Evolutionary conservation across 2,329 filamentous ascomycete genomes (phyloP).

Genomic region (Trichoderma polysporum): DNA sequence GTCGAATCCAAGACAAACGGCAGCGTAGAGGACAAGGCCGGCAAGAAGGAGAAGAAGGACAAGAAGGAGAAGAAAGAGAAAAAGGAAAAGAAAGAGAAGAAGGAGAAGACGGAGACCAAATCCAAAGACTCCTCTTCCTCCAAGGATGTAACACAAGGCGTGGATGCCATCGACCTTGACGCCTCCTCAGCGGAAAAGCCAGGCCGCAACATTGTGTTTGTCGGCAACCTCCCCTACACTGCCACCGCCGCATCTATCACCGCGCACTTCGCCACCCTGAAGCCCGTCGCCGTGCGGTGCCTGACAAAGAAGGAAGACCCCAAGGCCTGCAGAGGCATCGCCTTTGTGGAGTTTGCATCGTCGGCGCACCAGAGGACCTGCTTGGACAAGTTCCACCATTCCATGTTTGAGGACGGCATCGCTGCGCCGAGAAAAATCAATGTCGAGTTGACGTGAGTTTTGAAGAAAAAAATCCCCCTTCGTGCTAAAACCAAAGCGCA

Average conservation of each 20-base stretch:
- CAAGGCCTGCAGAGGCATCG: slow-evolving; percentile 68
- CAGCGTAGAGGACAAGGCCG: slow-evolving; percentile 33
- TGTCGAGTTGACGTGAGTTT: slow-evolving; percentile 79
- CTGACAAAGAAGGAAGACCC: slow-evolving; percentile 65
- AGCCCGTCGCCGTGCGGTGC: slow-evolving; percentile 55
- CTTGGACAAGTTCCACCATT: slow-evolving; percentile 87
- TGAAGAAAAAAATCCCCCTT: background rate
- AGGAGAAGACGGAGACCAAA: slow-evolving; percentile 19
- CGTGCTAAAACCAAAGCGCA: background rate
- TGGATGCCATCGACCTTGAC: slow-evolving; percentile 30
- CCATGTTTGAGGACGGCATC: slow-evolving; percentile 62
- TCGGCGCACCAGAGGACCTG: slow-evolving; percentile 92
- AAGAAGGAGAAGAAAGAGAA: slow-evolving; percentile 27
- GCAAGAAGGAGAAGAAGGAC: slow-evolving; percentile 31
- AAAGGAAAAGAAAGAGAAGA: slow-evolving; percentile 28
- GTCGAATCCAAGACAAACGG: slow-evolving; percentile 31
- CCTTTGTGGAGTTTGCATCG: slow-evolving; percentile 84
- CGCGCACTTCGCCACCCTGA: slow-evolving; percentile 74
- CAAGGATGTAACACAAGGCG: slow-evolving; percentile 29
- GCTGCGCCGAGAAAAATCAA: slow-evolving; percentile 73
- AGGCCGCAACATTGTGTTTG: slow-evolving; percentile 36
- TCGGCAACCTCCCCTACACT: slow-evolving; percentile 83
- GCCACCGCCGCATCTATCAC: slow-evolving; percentile 69
- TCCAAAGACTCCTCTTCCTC: background rate
- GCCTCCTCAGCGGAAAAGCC: slow-evolving; percentile 24